Base-by-base conservation (phyloP, 2,329 filamentous ascomycete species). In the Atkinsonella texensis region DNA sequence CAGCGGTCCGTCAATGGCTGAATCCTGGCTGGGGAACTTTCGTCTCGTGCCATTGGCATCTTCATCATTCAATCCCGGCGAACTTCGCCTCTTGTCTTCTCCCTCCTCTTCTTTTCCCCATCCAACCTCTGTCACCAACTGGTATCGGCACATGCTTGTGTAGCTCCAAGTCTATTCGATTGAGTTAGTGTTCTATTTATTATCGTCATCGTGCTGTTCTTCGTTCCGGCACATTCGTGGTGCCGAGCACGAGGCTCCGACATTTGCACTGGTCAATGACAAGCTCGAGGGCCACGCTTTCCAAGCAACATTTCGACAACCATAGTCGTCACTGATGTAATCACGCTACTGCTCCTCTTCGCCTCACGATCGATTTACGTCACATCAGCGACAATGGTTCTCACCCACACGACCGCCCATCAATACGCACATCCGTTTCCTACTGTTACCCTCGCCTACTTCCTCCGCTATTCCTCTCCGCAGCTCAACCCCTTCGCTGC, bases 361-460 rank as follows among this genome's bases (percentile, higher is more conserved):
- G 15, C 48, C 39, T 42, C 15, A 3, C 38, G 48, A 23, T 10
- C 18, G 13, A 17, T 42, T 33, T 38, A 17, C 2, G n/a, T 31
- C 35, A 7, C 33, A 52, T 51, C 53, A 51, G 63, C 56, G 62
- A 75, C 63, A 52, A 82, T 82, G 79, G 79, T 82, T 56, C 76
- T 82, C 68, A 79, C 76, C 7, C 79, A 81, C 66, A 79, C 77
- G 50, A 82, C 80, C 60, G 81, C 78, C 69, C 84, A 87, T 66
- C 80, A 77, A 62, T 89, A 90, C 75, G 77, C 83, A 57, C 88
- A 91, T 69, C 84, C 85, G 47, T 91, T 91, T 72, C 83, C 86
- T 55, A 87, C 87, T 65, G 87, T 93, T 55, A 89, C 87, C 47
- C 83, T 93, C 67, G 87, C 87, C 70, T 93, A 89, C 76, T 93